Conservation (phyloP, 768 basidiomycete species). For the Termitomyces sp. region DNA sequence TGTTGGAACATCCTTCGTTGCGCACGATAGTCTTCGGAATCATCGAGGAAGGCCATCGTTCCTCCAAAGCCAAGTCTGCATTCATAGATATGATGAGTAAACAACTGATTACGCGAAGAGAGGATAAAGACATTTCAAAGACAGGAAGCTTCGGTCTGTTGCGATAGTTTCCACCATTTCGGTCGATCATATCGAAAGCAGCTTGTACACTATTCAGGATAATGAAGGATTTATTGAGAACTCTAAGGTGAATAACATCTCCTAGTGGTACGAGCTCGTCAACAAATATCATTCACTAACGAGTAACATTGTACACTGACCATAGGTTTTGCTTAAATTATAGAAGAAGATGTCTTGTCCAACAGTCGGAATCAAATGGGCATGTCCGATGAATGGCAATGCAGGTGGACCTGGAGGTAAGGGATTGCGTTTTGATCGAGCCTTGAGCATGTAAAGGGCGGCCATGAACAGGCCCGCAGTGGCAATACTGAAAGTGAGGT, state of each 20-base stretch:
- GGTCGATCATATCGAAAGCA: constrained; percentile 21
- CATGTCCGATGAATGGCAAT: constrained; percentile 30
- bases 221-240: constrained; percentile 19
- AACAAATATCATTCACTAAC: not conserved
- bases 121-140: constrained; percentile 9
- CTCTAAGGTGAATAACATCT: constrained; percentile 15
- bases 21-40: constrained; percentile 6
- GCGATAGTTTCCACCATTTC: constrained; percentile 21
- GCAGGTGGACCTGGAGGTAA: constrained; percentile 26
- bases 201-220: constrained; percentile 18
- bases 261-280: not conserved
- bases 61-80: constrained; percentile 5
- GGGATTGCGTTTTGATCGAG: too few relatives aligned
- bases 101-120: not conserved
- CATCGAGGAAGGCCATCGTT: constrained; percentile 6
- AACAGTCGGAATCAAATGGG: constrained; percentile 24
- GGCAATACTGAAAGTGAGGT: too few relatives aligned
- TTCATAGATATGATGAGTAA: not conserved
- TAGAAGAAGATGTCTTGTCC: constrained; percentile 22
- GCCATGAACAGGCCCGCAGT: too few relatives aligned
- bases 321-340: constrained; percentile 25
- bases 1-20: constrained; percentile 10
- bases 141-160: constrained; percentile 14
- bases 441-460: too few relatives aligned
- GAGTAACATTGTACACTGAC: constrained; percentile 9